phyloP scores from a whole-genome alignment of 176 grass and related monocot genomes.

The Oropetium thomaeum region DNA sequence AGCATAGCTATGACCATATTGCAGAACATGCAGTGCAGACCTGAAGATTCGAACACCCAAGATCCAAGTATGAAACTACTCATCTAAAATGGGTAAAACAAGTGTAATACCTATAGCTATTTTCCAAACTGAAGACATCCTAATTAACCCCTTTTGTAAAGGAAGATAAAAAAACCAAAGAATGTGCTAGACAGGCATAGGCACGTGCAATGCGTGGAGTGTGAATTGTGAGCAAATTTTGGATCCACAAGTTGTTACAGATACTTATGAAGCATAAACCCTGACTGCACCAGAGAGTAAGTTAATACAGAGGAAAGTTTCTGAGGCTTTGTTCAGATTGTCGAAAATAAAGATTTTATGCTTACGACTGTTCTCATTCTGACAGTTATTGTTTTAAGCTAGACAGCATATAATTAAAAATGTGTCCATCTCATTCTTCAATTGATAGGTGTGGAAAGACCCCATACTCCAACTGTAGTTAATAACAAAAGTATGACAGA shows the following conservation, averaged over 20 bases:
- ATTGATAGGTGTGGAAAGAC: background rate
- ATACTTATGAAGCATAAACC: background rate
- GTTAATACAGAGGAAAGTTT: background rate
- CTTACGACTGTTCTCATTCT: constrained; percentile 1
- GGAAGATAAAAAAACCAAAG: background rate
- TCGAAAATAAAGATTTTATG: background rate
- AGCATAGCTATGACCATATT: background rate
- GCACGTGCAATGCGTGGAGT: background rate
- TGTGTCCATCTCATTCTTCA: constrained; percentile 9
- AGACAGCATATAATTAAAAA: background rate
- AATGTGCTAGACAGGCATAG: background rate
- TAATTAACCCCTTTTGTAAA: background rate
- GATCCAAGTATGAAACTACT: background rate
- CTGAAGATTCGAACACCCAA: background rate
- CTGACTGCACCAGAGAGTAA: background rate
- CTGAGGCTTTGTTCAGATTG: background rate
- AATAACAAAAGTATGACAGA: constrained; percentile 17
- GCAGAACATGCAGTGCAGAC: background rate
- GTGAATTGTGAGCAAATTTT: background rate
- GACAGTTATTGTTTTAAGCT: background rate
- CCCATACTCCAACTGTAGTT: background rate
- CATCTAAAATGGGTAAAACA: background rate
- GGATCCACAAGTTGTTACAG: background rate
- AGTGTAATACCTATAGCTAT: background rate
- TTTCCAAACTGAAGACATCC: background rate